Evolutionary conservation across 106 monocot genomes (phyloP), one percentile per base, ranked within the genome.

Genomic region (Iris macrosiphon): DNA sequence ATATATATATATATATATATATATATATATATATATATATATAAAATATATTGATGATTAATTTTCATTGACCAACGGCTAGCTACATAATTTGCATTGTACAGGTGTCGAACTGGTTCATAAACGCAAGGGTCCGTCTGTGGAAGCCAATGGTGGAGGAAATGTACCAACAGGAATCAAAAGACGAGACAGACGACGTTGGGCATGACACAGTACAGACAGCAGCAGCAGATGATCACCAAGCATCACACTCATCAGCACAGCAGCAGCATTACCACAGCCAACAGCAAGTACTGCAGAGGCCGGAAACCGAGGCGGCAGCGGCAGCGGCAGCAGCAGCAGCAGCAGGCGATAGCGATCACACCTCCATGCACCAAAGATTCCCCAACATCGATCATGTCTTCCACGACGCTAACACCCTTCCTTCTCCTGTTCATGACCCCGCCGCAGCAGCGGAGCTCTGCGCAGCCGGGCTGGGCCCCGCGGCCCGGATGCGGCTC

Each of bases 91-190:
- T 35, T 35, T 6, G 34, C 34, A 6, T 35, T 6, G 10, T 35
- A 35, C 10, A 35, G 4, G 34, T 35, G 4, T 6, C 34, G 4
- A 4, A 35, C 34, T 35, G 34, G 7, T 6, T 10, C 4, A 35
- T 35, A 35, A 35, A 35, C 34, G 34, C 34, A 35, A 35, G 34
- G 10, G 34, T 35, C 10, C 34, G 34, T 6, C 34, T 35, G 10
- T 35, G 34, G 34, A 35, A 35, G 34, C 34, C 34, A 4, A 92
- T 92, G 91, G 84, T 92, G 40, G 91, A 92, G 53, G 91, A 92
- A 26, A 92, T 92, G 91, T 92, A 92, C 57, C 78, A 79, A 49
- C 78, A 85, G 59, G 91, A 93, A 43, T 24, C 66, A 47, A 83
- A 71, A 46, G 82, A 92, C 4, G 60, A 40, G 21, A 49, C 18